Conservation (phyloP, 2,329 filamentous ascomycete species). For the Coleophoma cylindrospora region DNA sequence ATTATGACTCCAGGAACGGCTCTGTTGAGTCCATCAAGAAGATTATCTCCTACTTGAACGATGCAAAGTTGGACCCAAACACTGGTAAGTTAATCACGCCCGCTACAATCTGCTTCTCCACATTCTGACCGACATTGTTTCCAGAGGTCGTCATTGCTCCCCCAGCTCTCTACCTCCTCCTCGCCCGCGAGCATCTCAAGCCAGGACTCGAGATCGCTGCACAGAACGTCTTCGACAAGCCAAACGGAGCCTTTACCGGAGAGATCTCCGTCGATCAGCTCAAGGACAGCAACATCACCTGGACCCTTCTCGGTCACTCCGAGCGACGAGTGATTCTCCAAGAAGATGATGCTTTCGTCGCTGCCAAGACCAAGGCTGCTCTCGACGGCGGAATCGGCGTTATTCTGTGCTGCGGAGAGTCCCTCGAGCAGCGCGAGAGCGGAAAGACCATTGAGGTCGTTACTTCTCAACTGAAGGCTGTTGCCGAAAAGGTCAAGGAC, state of each 20-base stretch:
- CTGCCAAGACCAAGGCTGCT: constrained; percentile 91
- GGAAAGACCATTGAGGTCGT: constrained; percentile 82
- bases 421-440: constrained; percentile 84
- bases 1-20: constrained; percentile 68
- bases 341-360: constrained; percentile 81
- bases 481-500: constrained; percentile 72
- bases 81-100: constrained; percentile 44
- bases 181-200: constrained; percentile 74
- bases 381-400: constrained; percentile 82
- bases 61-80: constrained; percentile 72
- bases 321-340: constrained; percentile 87
- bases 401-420: constrained; percentile 97
- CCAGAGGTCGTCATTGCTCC: constrained; percentile 92
- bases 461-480: constrained; percentile 78
- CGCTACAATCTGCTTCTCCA: constrained; percentile 1
- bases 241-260: constrained; percentile 93
- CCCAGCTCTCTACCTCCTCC: constrained; percentile 83
- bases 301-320: constrained; percentile 90
- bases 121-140: background rate
- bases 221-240: constrained; percentile 97
- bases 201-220: constrained; percentile 78
- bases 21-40: constrained; percentile 82
- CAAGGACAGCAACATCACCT: constrained; percentile 80
- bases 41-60: constrained; percentile 87
- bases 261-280: constrained; percentile 93